phyloP scores from a whole-genome alignment of 495 filamentous ascomycete genomes.

The Penicillium egyptiacum region DNA sequence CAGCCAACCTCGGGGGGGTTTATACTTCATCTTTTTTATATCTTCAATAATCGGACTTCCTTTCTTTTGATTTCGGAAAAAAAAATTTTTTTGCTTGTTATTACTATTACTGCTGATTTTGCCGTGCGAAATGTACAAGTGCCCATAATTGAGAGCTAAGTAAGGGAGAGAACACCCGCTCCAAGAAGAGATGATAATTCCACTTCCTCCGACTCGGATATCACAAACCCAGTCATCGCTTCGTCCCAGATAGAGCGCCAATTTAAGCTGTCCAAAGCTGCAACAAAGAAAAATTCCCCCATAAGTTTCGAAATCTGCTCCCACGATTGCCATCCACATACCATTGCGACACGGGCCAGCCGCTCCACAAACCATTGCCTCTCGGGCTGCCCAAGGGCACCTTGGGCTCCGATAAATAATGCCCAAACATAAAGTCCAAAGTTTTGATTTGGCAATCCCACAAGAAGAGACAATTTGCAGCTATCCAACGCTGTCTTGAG shows the following conservation, averaged over 20 bases:
- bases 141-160: neutral
- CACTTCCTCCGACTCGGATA: conserved; percentile 16
- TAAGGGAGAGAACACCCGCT: neutral
- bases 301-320: conserved; percentile 29
- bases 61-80: no score
- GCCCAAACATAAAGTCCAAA: conserved; percentile 32
- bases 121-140: neutral
- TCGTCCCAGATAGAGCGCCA: conserved; percentile 38
- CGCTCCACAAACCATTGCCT: conserved; percentile 34
- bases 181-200: conserved; percentile 8
- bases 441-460: conserved; percentile 23
- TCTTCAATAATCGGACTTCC: neutral
- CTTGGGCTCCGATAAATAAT: conserved; percentile 36
- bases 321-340: conserved; percentile 34
- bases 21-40: conserved; percentile 1
- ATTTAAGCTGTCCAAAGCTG: conserved; percentile 15
- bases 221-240: conserved; percentile 26
- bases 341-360: conserved; percentile 26
- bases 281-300: conserved; percentile 29
- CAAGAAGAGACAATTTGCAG: conserved; percentile 23
- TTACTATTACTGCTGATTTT: neutral
- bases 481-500: conserved; percentile 21
- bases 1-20: neutral
- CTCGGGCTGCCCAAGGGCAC: conserved; percentile 29
- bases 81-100: neutral